These are phyloP conservation scores for Lecanicillium sp. DNA, from an alignment of 2,329 filamentous ascomycete genomes.

Conservation along the genomic window DNA sequence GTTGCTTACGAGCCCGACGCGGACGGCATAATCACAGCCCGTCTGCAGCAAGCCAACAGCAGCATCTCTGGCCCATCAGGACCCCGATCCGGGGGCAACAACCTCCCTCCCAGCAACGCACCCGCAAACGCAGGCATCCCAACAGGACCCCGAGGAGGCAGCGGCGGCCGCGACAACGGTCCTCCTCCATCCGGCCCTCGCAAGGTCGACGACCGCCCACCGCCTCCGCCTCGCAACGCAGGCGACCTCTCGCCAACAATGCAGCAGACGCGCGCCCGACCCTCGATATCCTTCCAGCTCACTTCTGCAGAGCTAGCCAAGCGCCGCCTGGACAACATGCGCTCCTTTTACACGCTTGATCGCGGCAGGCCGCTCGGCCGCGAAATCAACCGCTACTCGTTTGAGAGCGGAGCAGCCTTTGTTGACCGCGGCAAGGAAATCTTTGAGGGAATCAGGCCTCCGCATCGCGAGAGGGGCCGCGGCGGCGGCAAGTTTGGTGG, in stretches of 20 bases:
- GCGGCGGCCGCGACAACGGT: neutral
- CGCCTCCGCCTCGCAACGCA: slow-evolving; percentile 5
- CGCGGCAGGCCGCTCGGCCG: slow-evolving; percentile 32
- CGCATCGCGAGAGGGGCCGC: slow-evolving; percentile 37
- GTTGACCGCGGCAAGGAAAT: slow-evolving; percentile 68
- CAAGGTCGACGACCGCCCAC: neutral
- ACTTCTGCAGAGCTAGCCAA: slow-evolving; percentile 57
- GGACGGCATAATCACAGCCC: slow-evolving; percentile 45
- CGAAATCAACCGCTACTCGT: slow-evolving; percentile 61
- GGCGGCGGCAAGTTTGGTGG: slow-evolving; percentile 26
- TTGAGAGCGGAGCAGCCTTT: slow-evolving; percentile 56
- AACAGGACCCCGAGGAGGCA: neutral
- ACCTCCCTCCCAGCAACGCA: slow-evolving; percentile 5
- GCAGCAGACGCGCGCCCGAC: slow-evolving; percentile 30
- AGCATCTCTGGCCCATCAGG: neutral
- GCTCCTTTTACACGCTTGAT: slow-evolving; percentile 35
- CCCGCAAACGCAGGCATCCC: neutral
- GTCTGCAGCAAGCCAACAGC: slow-evolving; percentile 29
- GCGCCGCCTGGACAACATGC: slow-evolving; percentile 53
- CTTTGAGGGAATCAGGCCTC: slow-evolving; percentile 54
- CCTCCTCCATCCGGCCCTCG: neutral
- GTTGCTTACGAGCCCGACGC: slow-evolving; percentile 57
- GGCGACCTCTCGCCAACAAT: neutral
- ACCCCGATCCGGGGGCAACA: too few species aligned
- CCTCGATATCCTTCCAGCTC: slow-evolving; percentile 40